Evolutionary conservation across 176 grass and related monocot genomes (phyloP).

Genomic region (Oryza longistaminata): DNA sequence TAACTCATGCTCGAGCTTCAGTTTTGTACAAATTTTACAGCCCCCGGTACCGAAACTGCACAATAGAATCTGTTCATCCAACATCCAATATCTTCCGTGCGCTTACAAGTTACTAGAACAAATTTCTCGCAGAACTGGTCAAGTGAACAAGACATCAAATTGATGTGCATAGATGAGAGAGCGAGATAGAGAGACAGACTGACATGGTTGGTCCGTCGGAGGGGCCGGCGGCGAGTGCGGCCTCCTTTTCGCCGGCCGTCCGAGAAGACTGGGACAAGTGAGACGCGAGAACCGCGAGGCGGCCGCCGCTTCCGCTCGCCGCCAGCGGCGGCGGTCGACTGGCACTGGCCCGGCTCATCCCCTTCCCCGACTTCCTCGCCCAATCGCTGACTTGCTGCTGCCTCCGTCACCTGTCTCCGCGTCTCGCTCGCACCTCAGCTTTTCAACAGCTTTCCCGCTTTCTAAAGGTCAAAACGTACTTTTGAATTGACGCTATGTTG

Average conservation of each 20-base stretch:
- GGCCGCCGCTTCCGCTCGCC: constrained; percentile 6
- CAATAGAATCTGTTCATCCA: neutral
- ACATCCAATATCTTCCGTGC: neutral
- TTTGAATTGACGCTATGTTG: no score
- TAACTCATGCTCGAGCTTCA: neutral
- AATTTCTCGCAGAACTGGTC: neutral
- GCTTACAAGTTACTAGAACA: neutral
- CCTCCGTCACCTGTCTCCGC: no score
- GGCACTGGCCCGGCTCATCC: constrained; percentile 16
- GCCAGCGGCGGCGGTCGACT: neutral
- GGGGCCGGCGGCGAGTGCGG: constrained; percentile 48
- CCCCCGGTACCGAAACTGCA: neutral
- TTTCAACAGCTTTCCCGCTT: neutral
- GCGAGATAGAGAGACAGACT: constrained; percentile 24
- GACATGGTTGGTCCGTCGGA: constrained; percentile 67
- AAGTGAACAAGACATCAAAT: neutral
- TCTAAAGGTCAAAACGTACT: neutral
- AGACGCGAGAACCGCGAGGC: constrained; percentile 52
- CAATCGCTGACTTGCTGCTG: neutral
- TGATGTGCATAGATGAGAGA: neutral
- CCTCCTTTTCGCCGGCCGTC: constrained; percentile 48
- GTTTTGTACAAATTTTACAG: neutral
- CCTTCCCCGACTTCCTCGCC: neutral
- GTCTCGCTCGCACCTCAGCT: no score
- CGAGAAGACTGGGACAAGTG: constrained; percentile 35